Percentiles rank a stretch among this genome's conserved stretches.
These are phyloP conservation scores for Scolecobasidium constrictum DNA, from an alignment of 2,329 filamentous ascomycete genomes.

Conservation along the genomic window DNA sequence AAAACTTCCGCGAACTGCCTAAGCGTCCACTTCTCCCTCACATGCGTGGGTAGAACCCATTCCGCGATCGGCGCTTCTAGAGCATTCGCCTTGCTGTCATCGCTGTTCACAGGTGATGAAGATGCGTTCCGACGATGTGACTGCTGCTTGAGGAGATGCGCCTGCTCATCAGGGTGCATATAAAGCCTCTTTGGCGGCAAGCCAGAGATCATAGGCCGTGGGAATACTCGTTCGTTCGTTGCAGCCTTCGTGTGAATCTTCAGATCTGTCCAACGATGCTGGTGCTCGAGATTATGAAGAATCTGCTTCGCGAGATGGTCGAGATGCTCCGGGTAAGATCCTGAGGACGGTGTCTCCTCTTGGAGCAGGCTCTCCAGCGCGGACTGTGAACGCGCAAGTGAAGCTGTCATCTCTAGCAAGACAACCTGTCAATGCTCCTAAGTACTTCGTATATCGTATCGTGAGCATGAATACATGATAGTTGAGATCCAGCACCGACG, in stretches of 20 bases:
- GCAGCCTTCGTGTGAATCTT: constrained; percentile 40
- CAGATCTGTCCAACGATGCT: constrained; percentile 64
- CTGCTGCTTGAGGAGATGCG: constrained; percentile 54
- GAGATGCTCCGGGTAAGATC: constrained; percentile 3
- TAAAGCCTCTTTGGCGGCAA: constrained; percentile 64
- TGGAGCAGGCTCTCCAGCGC: constrained; percentile 1
- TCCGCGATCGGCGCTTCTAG: constrained; percentile 42
- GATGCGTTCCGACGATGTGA: constrained; percentile 32
- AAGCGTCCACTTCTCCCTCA: constrained; percentile 63
- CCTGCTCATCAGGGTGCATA: constrained; percentile 73
- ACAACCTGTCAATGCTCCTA: too few species aligned
- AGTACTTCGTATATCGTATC: too few species aligned
- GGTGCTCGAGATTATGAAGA: constrained; percentile 59
- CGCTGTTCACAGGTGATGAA: constrained; percentile 12
- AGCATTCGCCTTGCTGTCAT: constrained; percentile 30
- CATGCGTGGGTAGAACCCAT: constrained; percentile 66
- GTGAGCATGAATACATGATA: too few species aligned
- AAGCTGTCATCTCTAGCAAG: too few species aligned
- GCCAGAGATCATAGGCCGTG: constrained; percentile 58
- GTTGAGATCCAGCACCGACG: too few species aligned
- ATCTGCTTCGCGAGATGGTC: constrained; percentile 49
- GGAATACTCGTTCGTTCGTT: constrained; percentile 28
- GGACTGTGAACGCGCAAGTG: too few species aligned
- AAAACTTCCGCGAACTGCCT: constrained; percentile 57
- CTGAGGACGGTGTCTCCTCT: neutral